Evolutionary conservation across 192 early-diverging fungal genomes (phyloP).

Genomic region (Funneliformis mosseae): DNA sequence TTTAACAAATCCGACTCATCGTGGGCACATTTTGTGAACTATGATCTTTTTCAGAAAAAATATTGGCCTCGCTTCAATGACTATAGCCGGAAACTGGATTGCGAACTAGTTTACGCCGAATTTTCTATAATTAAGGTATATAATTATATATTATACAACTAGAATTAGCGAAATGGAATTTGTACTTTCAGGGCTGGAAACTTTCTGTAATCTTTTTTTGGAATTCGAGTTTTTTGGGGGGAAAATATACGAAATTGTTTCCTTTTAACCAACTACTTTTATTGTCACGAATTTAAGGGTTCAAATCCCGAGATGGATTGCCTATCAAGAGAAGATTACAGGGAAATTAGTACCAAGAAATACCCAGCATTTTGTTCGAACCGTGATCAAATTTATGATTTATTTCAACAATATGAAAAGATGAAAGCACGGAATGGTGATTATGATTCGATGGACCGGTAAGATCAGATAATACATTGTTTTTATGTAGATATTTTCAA

Average conservation of each 20-base stretch:
- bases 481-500: not conserved
- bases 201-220: too few species aligned
- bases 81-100: not conserved
- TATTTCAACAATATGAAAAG: conserved; percentile 23
- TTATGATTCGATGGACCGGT: conserved; percentile 19
- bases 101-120: conserved; percentile 1
- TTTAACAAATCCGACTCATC: not conserved
- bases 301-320: not conserved
- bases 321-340: conserved; percentile 26
- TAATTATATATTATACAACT: too few species aligned
- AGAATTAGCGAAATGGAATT: too few species aligned
- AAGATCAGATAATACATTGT: not conserved
- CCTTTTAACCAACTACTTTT: not conserved
- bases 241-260: not conserved
- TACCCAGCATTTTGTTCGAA: conserved; percentile 11
- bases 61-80: conserved; percentile 1
- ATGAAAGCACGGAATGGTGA: not conserved
- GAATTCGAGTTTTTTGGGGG: too few species aligned
- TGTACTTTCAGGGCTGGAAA: too few species aligned
- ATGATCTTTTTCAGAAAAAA: not conserved
- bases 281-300: not conserved
- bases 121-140: conserved; percentile 18
- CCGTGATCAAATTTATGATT: conserved; percentile 26
- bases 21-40: conserved; percentile 2
- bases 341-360: conserved; percentile 6